phyloP scores from a whole-genome alignment of 2,329 filamentous ascomycete species.

The Nothophaeocryptopus gaeumannii region DNA sequence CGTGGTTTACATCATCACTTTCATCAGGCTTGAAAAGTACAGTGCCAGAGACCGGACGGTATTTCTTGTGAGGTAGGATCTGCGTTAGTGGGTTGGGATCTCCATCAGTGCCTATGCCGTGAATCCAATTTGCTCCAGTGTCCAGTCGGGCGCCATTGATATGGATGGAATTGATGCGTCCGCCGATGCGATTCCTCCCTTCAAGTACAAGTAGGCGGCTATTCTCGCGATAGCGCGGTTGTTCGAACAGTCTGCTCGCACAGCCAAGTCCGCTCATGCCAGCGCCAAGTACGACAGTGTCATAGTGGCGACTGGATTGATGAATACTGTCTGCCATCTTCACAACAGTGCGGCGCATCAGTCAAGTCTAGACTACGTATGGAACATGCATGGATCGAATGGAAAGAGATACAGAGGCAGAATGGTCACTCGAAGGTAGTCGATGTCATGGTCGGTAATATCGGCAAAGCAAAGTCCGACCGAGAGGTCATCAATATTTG shows the following conservation, averaged over 20 bases:
- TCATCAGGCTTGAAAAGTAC: constrained; percentile 18
- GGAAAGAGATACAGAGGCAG: too few relatives aligned
- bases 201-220: constrained; percentile 24
- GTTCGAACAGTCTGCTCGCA: constrained; percentile 22
- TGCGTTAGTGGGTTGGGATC: constrained; percentile 26
- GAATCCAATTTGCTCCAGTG: constrained; percentile 30
- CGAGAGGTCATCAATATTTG: too few relatives aligned
- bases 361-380: too few relatives aligned
- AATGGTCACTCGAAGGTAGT: too few relatives aligned
- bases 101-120: constrained; percentile 24
- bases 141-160: constrained; percentile 25
- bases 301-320: not conserved
- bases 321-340: constrained; percentile 6
- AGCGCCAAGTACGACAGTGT: constrained; percentile 24
- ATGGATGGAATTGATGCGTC: constrained; percentile 23
- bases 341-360: constrained; percentile 1
- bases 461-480: too few relatives aligned
- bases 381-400: too few relatives aligned
- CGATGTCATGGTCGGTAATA: too few relatives aligned
- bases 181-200: constrained; percentile 25
- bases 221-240: constrained; percentile 9
- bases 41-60: constrained; percentile 14
- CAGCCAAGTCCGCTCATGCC: constrained; percentile 26
- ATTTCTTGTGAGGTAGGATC: constrained; percentile 23
- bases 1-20: not conserved